Evolutionary conservation across 2,329 filamentous ascomycete genomes (phyloP), one percentile per base, ranked within the genome.

Genomic region (Aspergillus nomiae): DNA sequence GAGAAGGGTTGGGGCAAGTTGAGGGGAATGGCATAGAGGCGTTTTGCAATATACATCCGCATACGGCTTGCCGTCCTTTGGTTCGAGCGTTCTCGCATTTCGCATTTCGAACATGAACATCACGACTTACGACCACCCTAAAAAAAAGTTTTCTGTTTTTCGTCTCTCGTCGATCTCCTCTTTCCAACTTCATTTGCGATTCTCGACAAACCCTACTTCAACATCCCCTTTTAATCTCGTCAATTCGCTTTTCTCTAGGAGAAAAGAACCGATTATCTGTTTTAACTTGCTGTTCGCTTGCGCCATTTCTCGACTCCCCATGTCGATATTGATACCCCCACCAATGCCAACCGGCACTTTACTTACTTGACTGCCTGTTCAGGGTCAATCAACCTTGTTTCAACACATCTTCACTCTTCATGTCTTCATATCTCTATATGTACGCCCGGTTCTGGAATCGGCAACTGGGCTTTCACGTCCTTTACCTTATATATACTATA

Each of bases 1-100:
- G 76, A 78, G 63, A 77, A 74, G 67, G 74, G 77, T 59, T 80
- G 78, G 78, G 76, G 72, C 60, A 79, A 78, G 71, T 64, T 80
- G 56, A 74, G 69, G 69, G 74, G 75, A 51, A 71, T 74, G 64
- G 71, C 76, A 48, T 78, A 75, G 61, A 62, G 34, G 26, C 48
- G 28, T 9, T 11, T 12, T 51, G 28, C 28, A 28, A 28, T 1
- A 10, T 11, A 41, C 38, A 19, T 38, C 24, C 34, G 32, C 24
- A 30, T 41, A 16, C 51, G n/a, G 16, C 30, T 24, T 34, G 10
- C 14, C 32, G 30, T 38, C 32, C 21, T 58, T 41, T 60, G 51
- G 12, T 55, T 32, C 59, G 34, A 36, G 36, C 46, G 26, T 63
- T 50, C 21, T 38, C 51, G 51, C n/a, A 57, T 62, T 48, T 48